Percentiles rank a stretch among this genome's conserved stretches.
Conservation (phyloP, 228 moss, liverwort and hornwort species). For the Sphagnum fallax region DNA sequence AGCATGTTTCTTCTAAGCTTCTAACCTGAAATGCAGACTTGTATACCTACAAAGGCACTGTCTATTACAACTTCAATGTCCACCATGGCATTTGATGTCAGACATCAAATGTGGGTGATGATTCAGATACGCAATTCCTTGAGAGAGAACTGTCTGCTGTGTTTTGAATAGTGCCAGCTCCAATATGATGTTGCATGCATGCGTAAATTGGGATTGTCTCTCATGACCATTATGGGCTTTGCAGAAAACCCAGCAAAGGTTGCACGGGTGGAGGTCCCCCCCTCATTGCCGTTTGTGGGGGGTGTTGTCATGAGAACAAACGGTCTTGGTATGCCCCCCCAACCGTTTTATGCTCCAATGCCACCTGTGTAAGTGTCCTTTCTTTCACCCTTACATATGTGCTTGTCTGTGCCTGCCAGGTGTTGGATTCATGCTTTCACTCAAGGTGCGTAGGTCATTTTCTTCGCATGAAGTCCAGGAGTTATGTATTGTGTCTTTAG, state of each 20-base stretch:
- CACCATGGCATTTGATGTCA: no score
- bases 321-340: constrained; percentile 82
- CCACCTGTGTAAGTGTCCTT: constrained; percentile 82
- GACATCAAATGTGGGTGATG: no score
- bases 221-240: constrained; percentile 71
- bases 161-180: no score
- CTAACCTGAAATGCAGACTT: no score
- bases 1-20: no score
- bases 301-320: constrained; percentile 69
- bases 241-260: constrained; percentile 90
- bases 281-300: constrained; percentile 69
- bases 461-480: constrained; percentile 39
- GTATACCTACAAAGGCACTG: no score
- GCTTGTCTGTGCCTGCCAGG: constrained; percentile 81
- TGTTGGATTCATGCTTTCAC: constrained; percentile 76
- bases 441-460: constrained; percentile 96
- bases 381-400: constrained; percentile 65
- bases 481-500: constrained; percentile 1
- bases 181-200: constrained; percentile 19
- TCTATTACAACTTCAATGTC: no score
- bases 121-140: no score
- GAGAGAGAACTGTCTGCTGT: no score
- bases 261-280: constrained; percentile 79
- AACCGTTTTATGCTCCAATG: constrained; percentile 87
- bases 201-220: constrained; percentile 17